Evolutionary conservation across 1,284 basidiomycete genomes (phyloP).

Genomic region (Sanghuangporus sanghuang): DNA sequence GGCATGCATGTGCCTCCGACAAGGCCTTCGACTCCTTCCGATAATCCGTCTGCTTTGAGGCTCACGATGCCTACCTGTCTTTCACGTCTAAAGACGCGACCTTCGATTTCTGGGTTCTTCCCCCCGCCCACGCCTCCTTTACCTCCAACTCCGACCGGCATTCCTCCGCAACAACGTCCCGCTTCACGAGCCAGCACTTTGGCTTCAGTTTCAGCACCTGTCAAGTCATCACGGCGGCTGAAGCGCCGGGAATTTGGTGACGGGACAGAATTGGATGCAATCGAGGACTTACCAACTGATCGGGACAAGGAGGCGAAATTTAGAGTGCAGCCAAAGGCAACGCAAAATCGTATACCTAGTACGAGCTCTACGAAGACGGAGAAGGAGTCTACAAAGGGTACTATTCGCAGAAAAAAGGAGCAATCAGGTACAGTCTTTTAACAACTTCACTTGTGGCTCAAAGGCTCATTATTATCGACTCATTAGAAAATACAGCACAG

Average conservation of each 20-base stretch:
- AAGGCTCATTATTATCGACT: conserved; percentile 19
- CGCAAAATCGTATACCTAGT: conserved; percentile 56
- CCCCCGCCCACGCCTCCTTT: conserved; percentile 27
- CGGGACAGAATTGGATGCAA: conserved; percentile 86
- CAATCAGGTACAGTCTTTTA: conserved; percentile 37
- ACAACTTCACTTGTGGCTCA: neutral
- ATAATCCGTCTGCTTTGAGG: conserved; percentile 66
- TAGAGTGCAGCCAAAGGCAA: conserved; percentile 63
- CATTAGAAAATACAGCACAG: conserved; percentile 38
- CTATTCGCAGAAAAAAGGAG: conserved; percentile 46
- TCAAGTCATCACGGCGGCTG: conserved; percentile 68
- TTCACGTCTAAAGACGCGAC: conserved; percentile 63
- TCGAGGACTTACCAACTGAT: conserved; percentile 88
- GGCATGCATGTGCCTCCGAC: conserved; percentile 65
- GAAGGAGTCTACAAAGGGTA: conserved; percentile 40
- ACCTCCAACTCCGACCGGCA: conserved; percentile 32
- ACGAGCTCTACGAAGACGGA: conserved; percentile 36
- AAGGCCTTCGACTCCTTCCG: conserved; percentile 70
- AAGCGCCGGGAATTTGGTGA: conserved; percentile 82
- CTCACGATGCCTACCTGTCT: conserved; percentile 81
- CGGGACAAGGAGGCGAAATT: conserved; percentile 72
- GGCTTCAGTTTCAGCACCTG: conserved; percentile 36
- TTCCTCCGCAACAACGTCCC: conserved; percentile 41
- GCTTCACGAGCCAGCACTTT: conserved; percentile 27
- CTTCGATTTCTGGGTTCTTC: conserved; percentile 70